Conservation (phyloP, 2,329 filamentous ascomycete genomes). For the Xylogone sp. region DNA sequence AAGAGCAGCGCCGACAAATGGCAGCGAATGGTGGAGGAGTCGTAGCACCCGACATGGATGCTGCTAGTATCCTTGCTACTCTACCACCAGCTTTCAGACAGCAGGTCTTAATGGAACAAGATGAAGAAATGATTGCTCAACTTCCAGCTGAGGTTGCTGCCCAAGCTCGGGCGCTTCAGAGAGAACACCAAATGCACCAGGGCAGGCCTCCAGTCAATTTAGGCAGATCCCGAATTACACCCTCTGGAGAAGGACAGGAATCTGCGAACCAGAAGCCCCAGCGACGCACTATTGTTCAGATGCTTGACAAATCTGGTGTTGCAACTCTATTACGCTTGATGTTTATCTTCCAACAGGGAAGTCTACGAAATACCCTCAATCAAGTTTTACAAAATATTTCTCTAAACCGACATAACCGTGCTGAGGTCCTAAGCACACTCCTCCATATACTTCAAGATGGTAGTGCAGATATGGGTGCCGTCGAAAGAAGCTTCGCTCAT, state of each 20-base stretch:
- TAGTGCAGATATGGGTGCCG: constrained; percentile 85
- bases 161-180: constrained; percentile 71
- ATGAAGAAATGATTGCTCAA: constrained; percentile 79
- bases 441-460: constrained; percentile 94
- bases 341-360: constrained; percentile 92
- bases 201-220: constrained; percentile 21
- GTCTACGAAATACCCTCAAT: constrained; percentile 78
- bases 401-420: constrained; percentile 92
- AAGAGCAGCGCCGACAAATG: constrained; percentile 69
- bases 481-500: constrained; percentile 93
- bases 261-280: constrained; percentile 51
- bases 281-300: constrained; percentile 83
- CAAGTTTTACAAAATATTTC: constrained; percentile 88
- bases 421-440: constrained; percentile 89
- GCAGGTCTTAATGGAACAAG: constrained; percentile 86
- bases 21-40: constrained; percentile 46
- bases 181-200: constrained; percentile 30
- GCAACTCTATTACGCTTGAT: constrained; percentile 96
- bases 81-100: constrained; percentile 81
- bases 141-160: constrained; percentile 82
- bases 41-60: constrained; percentile 71
- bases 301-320: constrained; percentile 93
- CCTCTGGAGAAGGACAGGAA: constrained; percentile 29
- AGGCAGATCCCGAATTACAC: constrained; percentile 46
- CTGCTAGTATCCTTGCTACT: constrained; percentile 87